A percentile compares a stretch with the other conserved stretches of the same genome.
Evolutionary conservation across 2,329 filamentous ascomycete genomes (phyloP).

Genomic region (Hyphodiscus sp.): DNA sequence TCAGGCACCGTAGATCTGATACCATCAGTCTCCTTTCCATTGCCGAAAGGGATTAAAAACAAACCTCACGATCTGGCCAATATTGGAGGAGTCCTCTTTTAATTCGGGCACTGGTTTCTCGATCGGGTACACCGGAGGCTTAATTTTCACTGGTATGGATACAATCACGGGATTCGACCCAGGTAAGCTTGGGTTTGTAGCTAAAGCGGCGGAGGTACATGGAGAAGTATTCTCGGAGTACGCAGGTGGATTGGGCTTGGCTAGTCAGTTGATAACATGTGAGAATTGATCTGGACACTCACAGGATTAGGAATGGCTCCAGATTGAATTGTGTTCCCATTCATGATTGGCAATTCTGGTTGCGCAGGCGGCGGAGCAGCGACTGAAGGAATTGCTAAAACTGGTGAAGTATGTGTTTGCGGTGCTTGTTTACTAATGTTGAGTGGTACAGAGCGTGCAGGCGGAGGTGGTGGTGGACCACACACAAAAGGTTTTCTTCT

Average conservation of each 20-base stretch:
- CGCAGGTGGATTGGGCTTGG: slow-evolving; percentile 5
- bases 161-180: background rate
- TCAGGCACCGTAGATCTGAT: slow-evolving; percentile 10
- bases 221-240: slow-evolving; percentile 1
- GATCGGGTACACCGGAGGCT: background rate
- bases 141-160: background rate
- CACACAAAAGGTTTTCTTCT: background rate
- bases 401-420: background rate
- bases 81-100: background rate
- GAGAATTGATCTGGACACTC: background rate
- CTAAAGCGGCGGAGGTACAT: background rate
- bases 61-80: background rate
- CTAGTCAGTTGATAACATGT: background rate
- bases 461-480: background rate
- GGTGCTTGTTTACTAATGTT: background rate
- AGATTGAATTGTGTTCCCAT: background rate
- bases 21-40: slow-evolving; percentile 6
- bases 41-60: background rate
- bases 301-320: background rate
- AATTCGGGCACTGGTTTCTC: background rate
- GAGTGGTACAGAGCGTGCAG: background rate
- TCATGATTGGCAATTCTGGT: background rate
- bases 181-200: background rate
- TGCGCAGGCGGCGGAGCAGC: too few species aligned
- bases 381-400: background rate